Evolutionary conservation across 495 filamentous ascomycete genomes (phyloP), one percentile per base, ranked within the genome.

Genomic region (Talaromyces stipitatus): DNA sequence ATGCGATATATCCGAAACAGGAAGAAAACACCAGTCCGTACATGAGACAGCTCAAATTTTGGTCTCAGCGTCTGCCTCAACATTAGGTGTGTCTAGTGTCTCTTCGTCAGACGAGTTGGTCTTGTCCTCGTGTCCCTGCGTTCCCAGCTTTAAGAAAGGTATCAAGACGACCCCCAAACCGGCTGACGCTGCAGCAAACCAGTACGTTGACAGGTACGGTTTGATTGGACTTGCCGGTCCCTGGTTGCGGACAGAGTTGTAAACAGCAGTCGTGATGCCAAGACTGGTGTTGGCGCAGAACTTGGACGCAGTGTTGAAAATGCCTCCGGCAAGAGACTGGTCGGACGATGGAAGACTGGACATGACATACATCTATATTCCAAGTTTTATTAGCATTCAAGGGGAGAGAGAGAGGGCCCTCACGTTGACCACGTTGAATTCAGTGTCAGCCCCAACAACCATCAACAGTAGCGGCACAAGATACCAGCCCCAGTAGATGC

Each of bases 391-490:
- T 41, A 41, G 36, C 16, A 41, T 41, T 41, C 16, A 41, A 18
- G n/a, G 36, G 2, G n/a, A 9, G 8, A 18, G 36, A 9, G 36
- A 18, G 36, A 27, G 36, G n/a, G 36, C 6, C 7, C 65, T 16
- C 58, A 73, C 68, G 56, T 85, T 85, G 2, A 81, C 78, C 4
- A 86, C 75, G 5, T 78, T 81, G 66, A 86, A 89, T 8, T 85
- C 72, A 6, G 76, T 71, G 61, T 87, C 85, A 0, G 79, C 76
- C 36, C 76, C 77, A 3, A 83, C 66, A 3, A 82, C 78, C 38
- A 73, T 77, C 30, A 84, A 70, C 2, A 76, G 50, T 26, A 78
- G 63, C 0, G 74, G 78, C 1, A 72, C 71, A 62, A 87, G 85
- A 1, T 74, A 76, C 29, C 65, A 74, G 12, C 64, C 65, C 83